Percentiles rank a stretch among this genome's conserved stretches.
Evolutionary conservation across 2,329 filamentous ascomycete species (phyloP).

Genomic region (Paradendryphiella salina): DNA sequence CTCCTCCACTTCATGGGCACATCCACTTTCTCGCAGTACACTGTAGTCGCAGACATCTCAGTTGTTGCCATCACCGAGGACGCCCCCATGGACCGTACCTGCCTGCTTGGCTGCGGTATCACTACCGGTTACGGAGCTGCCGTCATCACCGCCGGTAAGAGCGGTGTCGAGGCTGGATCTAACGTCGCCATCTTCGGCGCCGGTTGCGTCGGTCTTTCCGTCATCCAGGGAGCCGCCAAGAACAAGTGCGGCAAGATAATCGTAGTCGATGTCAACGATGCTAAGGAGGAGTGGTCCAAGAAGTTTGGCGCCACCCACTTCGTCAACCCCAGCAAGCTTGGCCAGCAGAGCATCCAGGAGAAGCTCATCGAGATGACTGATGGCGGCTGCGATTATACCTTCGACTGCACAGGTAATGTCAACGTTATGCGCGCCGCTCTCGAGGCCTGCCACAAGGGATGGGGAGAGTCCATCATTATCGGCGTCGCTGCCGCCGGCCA

Average conservation of each 20-base stretch:
- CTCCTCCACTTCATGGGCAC: constrained; percentile 99
- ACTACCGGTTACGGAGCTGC: constrained; percentile 98
- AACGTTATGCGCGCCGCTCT: constrained; percentile 93
- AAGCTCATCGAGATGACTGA: constrained; percentile 97
- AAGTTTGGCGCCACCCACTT: constrained; percentile 98
- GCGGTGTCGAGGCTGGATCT: constrained; percentile 77
- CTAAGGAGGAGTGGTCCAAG: constrained; percentile 86
- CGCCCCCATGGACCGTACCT: constrained; percentile 94
- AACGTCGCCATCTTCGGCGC: constrained; percentile 93
- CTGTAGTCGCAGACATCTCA: constrained; percentile 96
- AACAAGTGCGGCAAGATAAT: constrained; percentile 81
- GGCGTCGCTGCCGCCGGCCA: constrained; percentile 95
- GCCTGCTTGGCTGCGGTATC: constrained; percentile 95
- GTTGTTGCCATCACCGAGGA: constrained; percentile 90
- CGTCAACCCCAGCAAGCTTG: constrained; percentile 77
- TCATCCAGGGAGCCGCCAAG: constrained; percentile 89
- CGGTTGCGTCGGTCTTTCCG: constrained; percentile 91
- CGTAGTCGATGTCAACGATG: constrained; percentile 78
- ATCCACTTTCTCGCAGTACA: constrained; percentile 98
- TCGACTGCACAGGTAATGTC: constrained; percentile 98
- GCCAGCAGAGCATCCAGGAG: constrained; percentile 78
- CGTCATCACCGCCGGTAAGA: constrained; percentile 77
- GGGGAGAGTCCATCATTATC: constrained; percentile 97
- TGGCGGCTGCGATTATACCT: constrained; percentile 97
- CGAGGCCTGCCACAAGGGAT: constrained; percentile 98